A percentile compares a stretch with the other conserved stretches of the same genome.
Evolutionary conservation across 2,329 filamentous ascomycete genomes (phyloP).

Genomic region (Nemania sp.): DNA sequence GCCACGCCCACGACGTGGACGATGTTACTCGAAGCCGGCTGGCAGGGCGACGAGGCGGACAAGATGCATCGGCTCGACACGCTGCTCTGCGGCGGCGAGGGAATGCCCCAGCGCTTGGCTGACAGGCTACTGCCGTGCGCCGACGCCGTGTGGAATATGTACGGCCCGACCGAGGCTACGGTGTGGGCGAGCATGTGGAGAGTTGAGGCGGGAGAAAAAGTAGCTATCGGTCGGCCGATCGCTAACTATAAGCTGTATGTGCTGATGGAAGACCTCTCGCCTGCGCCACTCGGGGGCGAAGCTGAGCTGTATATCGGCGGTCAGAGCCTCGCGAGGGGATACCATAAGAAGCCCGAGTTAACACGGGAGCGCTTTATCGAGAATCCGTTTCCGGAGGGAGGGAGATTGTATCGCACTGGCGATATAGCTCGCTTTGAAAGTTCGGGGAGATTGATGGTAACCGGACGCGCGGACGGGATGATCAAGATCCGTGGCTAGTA

Average conservation of each 20-base stretch:
- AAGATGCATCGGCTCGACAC: slow-evolving; percentile 28
- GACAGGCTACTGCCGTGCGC: slow-evolving; percentile 39
- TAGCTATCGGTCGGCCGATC: slow-evolving; percentile 35
- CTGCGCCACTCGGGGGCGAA: slow-evolving; percentile 44
- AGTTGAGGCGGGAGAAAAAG: slow-evolving; percentile 26
- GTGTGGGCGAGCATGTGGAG: slow-evolving; percentile 33
- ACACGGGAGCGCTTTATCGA: slow-evolving; percentile 29
- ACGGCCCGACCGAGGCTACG: slow-evolving; percentile 38
- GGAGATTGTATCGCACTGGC: slow-evolving; percentile 36
- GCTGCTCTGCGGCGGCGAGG: slow-evolving; percentile 37
- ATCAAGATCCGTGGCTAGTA: slow-evolving; percentile 39
- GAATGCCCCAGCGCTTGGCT: slow-evolving; percentile 32
- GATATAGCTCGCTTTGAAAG: slow-evolving; percentile 32
- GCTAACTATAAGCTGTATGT: slow-evolving; percentile 46
- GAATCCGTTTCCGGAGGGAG: slow-evolving; percentile 31
- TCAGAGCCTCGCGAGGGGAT: slow-evolving; percentile 39
- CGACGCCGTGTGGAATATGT: slow-evolving; percentile 36
- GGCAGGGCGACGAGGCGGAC: slow-evolving; percentile 29
- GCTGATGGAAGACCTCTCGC: slow-evolving; percentile 42
- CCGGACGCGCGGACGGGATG: too few relatives aligned
- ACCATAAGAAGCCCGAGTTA: slow-evolving; percentile 34
- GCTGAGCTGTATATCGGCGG: slow-evolving; percentile 42
- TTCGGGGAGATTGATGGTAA: too few relatives aligned
- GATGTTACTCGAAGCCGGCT: slow-evolving; percentile 33
- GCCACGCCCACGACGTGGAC: slow-evolving; percentile 44